Conservation (phyloP, 192 early-diverging fungal species). For the Mortierella antarctica region DNA sequence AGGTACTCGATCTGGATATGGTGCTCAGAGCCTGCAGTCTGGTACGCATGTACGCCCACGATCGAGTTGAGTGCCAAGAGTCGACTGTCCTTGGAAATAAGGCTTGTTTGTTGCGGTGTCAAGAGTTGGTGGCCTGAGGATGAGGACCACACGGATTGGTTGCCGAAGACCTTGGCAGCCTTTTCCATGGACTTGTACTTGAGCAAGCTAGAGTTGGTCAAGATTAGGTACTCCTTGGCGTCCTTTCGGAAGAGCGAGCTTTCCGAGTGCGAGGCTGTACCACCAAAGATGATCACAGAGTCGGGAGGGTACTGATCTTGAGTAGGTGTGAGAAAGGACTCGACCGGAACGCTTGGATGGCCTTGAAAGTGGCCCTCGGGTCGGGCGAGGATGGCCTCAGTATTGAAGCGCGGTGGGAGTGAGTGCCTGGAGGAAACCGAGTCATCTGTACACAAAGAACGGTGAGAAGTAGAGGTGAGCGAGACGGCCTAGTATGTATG, state of each 20-base stretch:
- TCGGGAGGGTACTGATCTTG: slow-evolving; percentile 48
- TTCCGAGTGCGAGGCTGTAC: slow-evolving; percentile 40
- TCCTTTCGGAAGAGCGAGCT: slow-evolving; percentile 40
- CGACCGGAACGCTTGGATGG: slow-evolving; percentile 31
- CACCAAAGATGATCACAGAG: slow-evolving; percentile 40
- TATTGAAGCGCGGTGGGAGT: slow-evolving; percentile 20
- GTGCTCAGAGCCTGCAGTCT: slow-evolving; percentile 18
- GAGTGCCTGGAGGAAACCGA: slow-evolving; percentile 16
- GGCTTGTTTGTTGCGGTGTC: slow-evolving; percentile 36
- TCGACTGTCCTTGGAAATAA: slow-evolving; percentile 41
- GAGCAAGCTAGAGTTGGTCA: slow-evolving; percentile 47
- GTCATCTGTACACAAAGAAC: slow-evolving; percentile 23
- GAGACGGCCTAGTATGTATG: background rate
- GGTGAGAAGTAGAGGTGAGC: background rate
- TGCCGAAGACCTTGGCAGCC: slow-evolving; percentile 49
- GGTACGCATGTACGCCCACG: slow-evolving; percentile 33
- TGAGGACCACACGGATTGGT: slow-evolving; percentile 48
- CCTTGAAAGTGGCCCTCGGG: slow-evolving; percentile 38
- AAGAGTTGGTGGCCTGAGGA: slow-evolving; percentile 42
- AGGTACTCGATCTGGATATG: slow-evolving; percentile 47
- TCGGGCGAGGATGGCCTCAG: slow-evolving; percentile 9
- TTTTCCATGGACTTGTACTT: slow-evolving; percentile 54
- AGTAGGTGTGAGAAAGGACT: slow-evolving; percentile 47
- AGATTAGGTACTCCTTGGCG: slow-evolving; percentile 35
- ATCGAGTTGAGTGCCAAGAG: slow-evolving; percentile 39